These are phyloP conservation scores for Saccharomyces hybrid DNA, from an alignment of 1,139 yeast genomes.

Conservation along the genomic window DNA sequence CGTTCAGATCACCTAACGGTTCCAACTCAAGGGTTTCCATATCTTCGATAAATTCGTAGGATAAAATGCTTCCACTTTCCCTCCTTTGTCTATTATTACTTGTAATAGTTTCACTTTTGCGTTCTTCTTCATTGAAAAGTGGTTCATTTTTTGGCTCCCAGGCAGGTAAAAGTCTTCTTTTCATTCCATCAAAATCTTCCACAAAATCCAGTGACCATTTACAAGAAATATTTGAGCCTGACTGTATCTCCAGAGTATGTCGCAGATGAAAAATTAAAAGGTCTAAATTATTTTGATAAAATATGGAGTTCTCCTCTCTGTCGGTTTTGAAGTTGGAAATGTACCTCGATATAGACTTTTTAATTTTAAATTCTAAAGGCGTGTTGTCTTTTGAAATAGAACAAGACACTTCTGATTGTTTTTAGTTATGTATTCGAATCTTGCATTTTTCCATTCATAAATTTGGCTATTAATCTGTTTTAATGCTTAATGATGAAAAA, in stretches of 20 bases:
- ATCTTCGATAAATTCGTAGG: constrained; percentile 8
- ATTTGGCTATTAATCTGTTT: neutral
- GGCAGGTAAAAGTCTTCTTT: constrained; percentile 15
- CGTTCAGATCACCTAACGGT: constrained; percentile 46
- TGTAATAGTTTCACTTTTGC: neutral
- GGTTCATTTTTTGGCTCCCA: constrained; percentile 2
- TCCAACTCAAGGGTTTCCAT: constrained; percentile 40
- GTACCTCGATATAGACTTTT: constrained; percentile 26
- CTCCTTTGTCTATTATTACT: neutral
- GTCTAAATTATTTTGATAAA: constrained; percentile 43
- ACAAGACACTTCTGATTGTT: neutral
- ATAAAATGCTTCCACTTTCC: neutral
- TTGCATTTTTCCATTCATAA: neutral
- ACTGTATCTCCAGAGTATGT: constrained; percentile 33
- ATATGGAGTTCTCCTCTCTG: constrained; percentile 50
- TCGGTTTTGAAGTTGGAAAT: constrained; percentile 54
- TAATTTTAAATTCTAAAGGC: constrained; percentile 15
- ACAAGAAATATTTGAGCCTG: constrained; percentile 17
- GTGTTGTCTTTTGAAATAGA: constrained; percentile 13
- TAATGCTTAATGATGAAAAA: neutral
- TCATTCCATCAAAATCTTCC: constrained; percentile 60
- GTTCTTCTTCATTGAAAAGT: neutral
- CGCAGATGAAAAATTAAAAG: constrained; percentile 39
- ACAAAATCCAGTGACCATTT: constrained; percentile 52
- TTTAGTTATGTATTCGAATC: neutral